A percentile compares a stretch with the other conserved stretches of the same genome.
These are phyloP conservation scores for Ascocoryne sarcoides DNA, from an alignment of 2,329 filamentous ascomycete species.

Conservation along the genomic window DNA sequence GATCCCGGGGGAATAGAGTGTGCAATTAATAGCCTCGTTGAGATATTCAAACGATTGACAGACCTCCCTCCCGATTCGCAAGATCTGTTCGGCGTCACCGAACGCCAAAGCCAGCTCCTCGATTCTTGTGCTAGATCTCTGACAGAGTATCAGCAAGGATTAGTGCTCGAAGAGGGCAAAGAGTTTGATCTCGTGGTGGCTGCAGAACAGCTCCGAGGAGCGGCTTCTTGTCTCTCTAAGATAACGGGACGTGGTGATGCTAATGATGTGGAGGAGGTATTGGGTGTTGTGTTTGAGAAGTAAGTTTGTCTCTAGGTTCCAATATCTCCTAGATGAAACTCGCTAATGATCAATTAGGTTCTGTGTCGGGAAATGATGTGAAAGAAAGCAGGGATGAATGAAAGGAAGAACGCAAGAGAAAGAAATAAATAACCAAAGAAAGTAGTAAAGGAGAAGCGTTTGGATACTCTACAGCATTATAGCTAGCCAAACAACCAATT, in stretches of 20 bases:
- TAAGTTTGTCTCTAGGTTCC: conserved; percentile 29
- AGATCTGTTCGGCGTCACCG: conserved; percentile 82
- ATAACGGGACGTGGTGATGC: conserved; percentile 81
- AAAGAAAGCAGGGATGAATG: too few species aligned
- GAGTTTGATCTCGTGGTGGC: conserved; percentile 70
- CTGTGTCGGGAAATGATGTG: conserved; percentile 25
- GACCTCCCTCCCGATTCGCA: conserved; percentile 61
- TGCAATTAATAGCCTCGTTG: conserved; percentile 56
- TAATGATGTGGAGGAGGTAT: conserved; percentile 88
- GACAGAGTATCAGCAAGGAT: conserved; percentile 60
- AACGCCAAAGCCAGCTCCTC: conserved; percentile 78
- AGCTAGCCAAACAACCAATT: too few species aligned
- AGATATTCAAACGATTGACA: conserved; percentile 63
- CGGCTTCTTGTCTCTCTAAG: conserved; percentile 69
- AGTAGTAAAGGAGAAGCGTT: too few species aligned
- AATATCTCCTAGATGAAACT: too few species aligned
- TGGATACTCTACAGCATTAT: too few species aligned
- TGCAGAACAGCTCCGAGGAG: conserved; percentile 77
- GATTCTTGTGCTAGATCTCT: conserved; percentile 64
- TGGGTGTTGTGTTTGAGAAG: conserved; percentile 98
- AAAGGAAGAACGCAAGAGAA: too few species aligned
- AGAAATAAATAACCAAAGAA: too few species aligned
- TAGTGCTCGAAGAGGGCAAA: conserved; percentile 41
- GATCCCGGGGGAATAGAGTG: conserved; percentile 59
- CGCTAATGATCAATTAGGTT: conserved; percentile 17